Conservation (phyloP, 768 basidiomycete species). For the Russula olivacea region DNA sequence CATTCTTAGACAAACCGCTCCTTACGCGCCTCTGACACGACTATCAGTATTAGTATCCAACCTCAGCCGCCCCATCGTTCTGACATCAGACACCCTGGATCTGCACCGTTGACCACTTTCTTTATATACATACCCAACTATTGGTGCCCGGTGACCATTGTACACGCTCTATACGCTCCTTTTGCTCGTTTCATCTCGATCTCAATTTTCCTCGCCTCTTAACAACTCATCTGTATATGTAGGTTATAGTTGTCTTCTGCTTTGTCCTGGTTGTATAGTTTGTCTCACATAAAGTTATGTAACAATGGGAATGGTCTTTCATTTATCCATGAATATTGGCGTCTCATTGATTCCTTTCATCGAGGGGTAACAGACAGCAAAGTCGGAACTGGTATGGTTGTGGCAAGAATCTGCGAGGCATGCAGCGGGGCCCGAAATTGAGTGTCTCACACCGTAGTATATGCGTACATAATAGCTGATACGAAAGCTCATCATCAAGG, state of each 20-base stretch:
- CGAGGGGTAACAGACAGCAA: neutral
- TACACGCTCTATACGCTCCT: conserved; percentile 4
- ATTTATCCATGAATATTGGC: neutral
- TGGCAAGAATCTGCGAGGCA: neutral
- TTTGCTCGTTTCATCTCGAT: neutral
- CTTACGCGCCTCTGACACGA: neutral
- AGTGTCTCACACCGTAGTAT: conserved; percentile 19
- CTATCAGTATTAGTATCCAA: neutral
- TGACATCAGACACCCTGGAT: neutral
- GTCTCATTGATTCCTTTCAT: neutral
- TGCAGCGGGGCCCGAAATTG: neutral
- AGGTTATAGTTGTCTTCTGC: conserved; percentile 5
- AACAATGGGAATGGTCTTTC: neutral
- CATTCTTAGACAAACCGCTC: neutral
- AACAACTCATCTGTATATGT: conserved; percentile 3
- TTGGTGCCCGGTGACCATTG: neutral
- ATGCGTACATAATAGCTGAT: conserved; percentile 25
- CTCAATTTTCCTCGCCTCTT: conserved; percentile 1
- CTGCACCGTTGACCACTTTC: conserved; percentile 13
- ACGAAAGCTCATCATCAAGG: conserved; percentile 25
- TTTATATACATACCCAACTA: neutral
- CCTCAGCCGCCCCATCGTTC: neutral
- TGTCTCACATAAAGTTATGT: neutral
- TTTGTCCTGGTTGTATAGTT: neutral
- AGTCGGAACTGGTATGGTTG: neutral